phyloP scores from a whole-genome alignment of 2,329 filamentous ascomycete genomes.

The Talaromyces sp. region DNA sequence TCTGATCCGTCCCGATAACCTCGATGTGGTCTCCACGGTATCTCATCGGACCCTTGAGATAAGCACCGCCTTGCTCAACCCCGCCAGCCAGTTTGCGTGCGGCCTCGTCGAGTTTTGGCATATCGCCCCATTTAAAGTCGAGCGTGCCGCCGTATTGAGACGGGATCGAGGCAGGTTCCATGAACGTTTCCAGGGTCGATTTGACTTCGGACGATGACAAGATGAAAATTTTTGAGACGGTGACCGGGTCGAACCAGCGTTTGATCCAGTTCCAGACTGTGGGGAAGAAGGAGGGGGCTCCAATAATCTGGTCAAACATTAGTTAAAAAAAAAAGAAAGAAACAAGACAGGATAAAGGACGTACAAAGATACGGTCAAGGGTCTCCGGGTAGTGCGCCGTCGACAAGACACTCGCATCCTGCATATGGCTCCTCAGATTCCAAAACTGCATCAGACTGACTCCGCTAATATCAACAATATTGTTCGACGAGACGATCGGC shows the following conservation, averaged over 20 bases:
- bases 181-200: conserved; percentile 71
- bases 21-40: conserved; percentile 29
- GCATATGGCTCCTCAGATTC: conserved; percentile 92
- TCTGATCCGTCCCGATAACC: conserved; percentile 29
- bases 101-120: conserved; percentile 62
- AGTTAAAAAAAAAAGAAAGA: neutral
- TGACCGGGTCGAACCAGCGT: conserved; percentile 91
- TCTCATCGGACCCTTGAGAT: conserved; percentile 31
- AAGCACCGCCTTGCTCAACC: conserved; percentile 20
- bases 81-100: conserved; percentile 27
- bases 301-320: conserved; percentile 59
- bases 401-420: conserved; percentile 79
- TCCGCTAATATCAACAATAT: conserved; percentile 87
- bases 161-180: conserved; percentile 77
- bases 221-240: conserved; percentile 94
- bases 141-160: conserved; percentile 84
- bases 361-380: conserved; percentile 69
- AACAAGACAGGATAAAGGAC: conserved; percentile 14
- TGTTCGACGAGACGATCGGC: conserved; percentile 88
- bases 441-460: conserved; percentile 92
- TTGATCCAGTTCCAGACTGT: conserved; percentile 92
- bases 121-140: conserved; percentile 73
- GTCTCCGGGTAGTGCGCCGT: conserved; percentile 96
- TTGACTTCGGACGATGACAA: conserved; percentile 67
- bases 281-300: conserved; percentile 83